Base-by-base conservation (phyloP, 495 filamentous ascomycete genomes). In the Xylaria intraflava region DNA sequence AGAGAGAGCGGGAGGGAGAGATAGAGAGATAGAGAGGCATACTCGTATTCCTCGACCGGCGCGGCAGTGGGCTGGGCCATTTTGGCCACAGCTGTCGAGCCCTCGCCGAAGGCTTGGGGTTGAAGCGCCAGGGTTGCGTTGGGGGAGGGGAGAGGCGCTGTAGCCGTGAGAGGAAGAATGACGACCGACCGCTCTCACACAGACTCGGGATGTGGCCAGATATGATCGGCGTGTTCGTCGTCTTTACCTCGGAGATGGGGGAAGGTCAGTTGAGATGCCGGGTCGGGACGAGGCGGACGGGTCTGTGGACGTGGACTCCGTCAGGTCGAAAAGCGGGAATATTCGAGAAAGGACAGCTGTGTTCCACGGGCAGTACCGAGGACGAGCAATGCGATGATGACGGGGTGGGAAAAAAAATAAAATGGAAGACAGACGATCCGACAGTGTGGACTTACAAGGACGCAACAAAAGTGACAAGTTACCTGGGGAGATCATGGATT, bases 41-140 rank as follows among this genome's bases (percentile, higher is more conserved):
- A 82, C 75, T 81, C 79, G 61, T 79, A 80, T 50, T 82, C 78
- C 63, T 80, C 78, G 55, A 65, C 72, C 50, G 71, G 72, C 61
- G 79, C 75, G 69, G 67, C 67, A 65, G 75, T 70, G 65, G 77
- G 78, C 75, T 77, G 77, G 73, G 78, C 77, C 78, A 81, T 81
- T 58, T 71, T 68, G 72, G 73, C 74, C 72, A 70, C 77, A 70
- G 74, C 78, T 72, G 72, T 69, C 69, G 76, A 67, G 62, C 72
- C 72, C 70, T 71, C 74, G 70, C 72, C 72, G 68, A 67, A 74
- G 58, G 67, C 56, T 50, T 72, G 69, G 16, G 71, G 66, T 71
- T 78, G 72, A 64, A 79, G 72, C 70, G 77, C 77, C 78, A 82
- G 77, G 68, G 65, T 80, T 74, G 60, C 69, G 68, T 64, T 56